phyloP scores from a whole-genome alignment of 192 early-diverging fungal genomes.

The Diversispora epigaea region DNA sequence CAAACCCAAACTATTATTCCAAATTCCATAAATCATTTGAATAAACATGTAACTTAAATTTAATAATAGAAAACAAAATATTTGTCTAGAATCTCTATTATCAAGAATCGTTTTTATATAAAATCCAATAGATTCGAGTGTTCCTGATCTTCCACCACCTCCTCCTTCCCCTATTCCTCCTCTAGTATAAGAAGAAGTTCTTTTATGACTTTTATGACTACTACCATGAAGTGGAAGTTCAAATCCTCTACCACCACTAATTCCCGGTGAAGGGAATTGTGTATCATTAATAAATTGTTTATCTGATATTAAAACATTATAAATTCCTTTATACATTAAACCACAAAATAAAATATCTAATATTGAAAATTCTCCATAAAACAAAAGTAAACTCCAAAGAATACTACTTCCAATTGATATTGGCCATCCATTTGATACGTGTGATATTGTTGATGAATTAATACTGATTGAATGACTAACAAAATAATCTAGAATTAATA shows the following conservation, averaged over 20 bases:
- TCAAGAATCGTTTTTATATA: slow-evolving; percentile 56
- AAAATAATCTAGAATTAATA: slow-evolving; percentile 45
- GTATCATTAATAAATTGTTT: slow-evolving; percentile 31
- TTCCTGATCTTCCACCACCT: slow-evolving; percentile 5
- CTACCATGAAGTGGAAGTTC: slow-evolving; percentile 44
- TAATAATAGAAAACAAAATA: slow-evolving; percentile 90
- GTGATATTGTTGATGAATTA: slow-evolving; percentile 34
- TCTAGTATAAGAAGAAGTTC: too few relatives aligned
- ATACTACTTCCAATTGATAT: slow-evolving; percentile 38
- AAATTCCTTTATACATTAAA: slow-evolving; percentile 43
- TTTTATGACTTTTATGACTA: too few relatives aligned
- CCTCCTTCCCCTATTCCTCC: too few relatives aligned
- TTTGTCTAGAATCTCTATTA: slow-evolving; percentile 81
- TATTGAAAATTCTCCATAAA: slow-evolving; percentile 41
- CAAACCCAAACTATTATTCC: slow-evolving; percentile 84
- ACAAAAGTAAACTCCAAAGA: slow-evolving; percentile 37
- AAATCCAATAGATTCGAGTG: slow-evolving; percentile 33
- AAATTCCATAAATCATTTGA: slow-evolving; percentile 77
- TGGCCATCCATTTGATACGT: slow-evolving; percentile 44
- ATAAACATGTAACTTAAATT: slow-evolving; percentile 93
- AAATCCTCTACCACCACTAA: slow-evolving; percentile 27
- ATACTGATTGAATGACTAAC: slow-evolving; percentile 42
- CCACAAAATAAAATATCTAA: slow-evolving; percentile 40
- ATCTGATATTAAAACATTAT: slow-evolving; percentile 39
- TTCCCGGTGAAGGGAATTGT: slow-evolving; percentile 38